Conservation (phyloP, 106 monocot genomes). For the Phalaenopsis equestris region DNA sequence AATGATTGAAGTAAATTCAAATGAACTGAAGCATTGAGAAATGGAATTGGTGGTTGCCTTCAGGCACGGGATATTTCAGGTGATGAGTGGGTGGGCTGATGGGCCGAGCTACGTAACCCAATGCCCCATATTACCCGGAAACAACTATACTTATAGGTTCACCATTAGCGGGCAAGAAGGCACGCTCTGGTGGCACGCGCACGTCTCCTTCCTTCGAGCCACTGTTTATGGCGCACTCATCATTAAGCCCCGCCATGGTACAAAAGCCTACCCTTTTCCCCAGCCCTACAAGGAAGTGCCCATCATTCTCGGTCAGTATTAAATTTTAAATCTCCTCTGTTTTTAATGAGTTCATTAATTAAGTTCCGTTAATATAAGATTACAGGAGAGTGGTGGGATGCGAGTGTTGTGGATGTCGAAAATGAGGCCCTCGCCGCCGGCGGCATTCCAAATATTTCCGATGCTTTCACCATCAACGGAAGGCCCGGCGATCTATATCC, state of each 20-base stretch:
- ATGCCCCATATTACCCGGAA: conserved; percentile 62
- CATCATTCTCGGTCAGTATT: conserved; percentile 29
- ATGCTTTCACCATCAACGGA: conserved; percentile 85
- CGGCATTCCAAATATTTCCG: conserved; percentile 21
- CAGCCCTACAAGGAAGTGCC: conserved; percentile 51
- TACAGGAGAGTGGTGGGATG: conserved; percentile 82
- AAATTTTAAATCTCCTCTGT: neutral
- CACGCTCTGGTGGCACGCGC: conserved; percentile 94
- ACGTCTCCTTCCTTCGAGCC: conserved; percentile 47
- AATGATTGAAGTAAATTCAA: no score
- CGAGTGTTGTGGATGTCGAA: conserved; percentile 43
- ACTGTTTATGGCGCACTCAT: conserved; percentile 75
- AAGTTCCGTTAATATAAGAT: neutral
- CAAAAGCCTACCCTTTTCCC: conserved; percentile 45
- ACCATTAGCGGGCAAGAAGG: conserved; percentile 58
- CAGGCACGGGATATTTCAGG: conserved; percentile 84
- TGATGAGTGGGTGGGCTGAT: conserved; percentile 52
- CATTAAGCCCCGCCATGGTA: conserved; percentile 35
- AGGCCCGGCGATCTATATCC: conserved; percentile 47
- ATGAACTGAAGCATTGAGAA: no score
- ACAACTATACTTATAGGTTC: conserved; percentile 65
- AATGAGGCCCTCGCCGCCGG: conserved; percentile 24
- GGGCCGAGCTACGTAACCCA: conserved; percentile 74
- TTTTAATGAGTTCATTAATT: neutral
- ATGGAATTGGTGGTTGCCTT: no score